A percentile compares a stretch with the other conserved stretches of the same genome.
Evolutionary conservation across 441 rosid species (phyloP).

Genomic region (Caryocar brasiliense): DNA sequence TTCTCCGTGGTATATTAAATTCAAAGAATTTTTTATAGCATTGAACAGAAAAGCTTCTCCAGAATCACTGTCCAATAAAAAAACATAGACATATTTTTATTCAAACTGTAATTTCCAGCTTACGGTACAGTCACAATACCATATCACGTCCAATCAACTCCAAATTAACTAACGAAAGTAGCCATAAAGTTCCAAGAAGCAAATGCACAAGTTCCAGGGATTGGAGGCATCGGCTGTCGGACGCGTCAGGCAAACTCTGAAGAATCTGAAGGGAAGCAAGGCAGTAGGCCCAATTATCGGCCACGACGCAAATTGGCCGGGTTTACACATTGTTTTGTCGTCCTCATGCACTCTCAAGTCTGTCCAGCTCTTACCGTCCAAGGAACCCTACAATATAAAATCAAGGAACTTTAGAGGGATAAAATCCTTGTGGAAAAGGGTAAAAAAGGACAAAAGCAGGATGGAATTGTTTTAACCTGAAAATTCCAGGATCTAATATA

Average conservation of each 20-base stretch:
- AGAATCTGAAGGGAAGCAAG: slow-evolving; percentile 71
- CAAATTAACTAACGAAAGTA: slow-evolving; percentile 55
- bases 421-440: background rate
- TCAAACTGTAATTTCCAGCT: too few species aligned
- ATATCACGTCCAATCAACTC: too few species aligned
- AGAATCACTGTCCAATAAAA: too few species aligned
- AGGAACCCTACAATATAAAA: slow-evolving; percentile 57
- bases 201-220: slow-evolving; percentile 78
- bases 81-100: too few species aligned
- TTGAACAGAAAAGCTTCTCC: too few species aligned
- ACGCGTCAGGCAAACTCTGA: slow-evolving; percentile 61
- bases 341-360: slow-evolving; percentile 63
- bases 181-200: slow-evolving; percentile 91
- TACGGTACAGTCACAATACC: too few species aligned
- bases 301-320: slow-evolving; percentile 89
- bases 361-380: slow-evolving; percentile 70
- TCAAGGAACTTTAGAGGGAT: too few species aligned
- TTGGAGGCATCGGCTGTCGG: slow-evolving; percentile 61
- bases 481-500: slow-evolving; percentile 71
- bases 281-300: slow-evolving; percentile 58
- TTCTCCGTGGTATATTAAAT: too few species aligned
- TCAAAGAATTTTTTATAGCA: too few species aligned
- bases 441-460: background rate
- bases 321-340: slow-evolving; percentile 72
- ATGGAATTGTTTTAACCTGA: slow-evolving; percentile 46